Conservation (phyloP, 176 grass and related monocot genomes). For the barley (Hordeum vulgare) region MorexV3_pseudomolecules_assembly NC_058518.1:136031121-136031620, state of each 20-base stretch:
- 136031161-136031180: not conserved
- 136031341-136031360: not conserved
- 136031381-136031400: not conserved
- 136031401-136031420: slow-evolving; percentile 77
- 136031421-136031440: slow-evolving; percentile 84
- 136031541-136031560: not conserved
- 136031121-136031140: not conserved
- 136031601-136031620: not conserved
- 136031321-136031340: slow-evolving; percentile 60
- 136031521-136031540: not conserved
- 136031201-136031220: not conserved
- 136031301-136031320: slow-evolving; percentile 77
- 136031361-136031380: not conserved
- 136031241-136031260: not conserved
- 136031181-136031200: not conserved
- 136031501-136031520: not conserved
- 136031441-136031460: slow-evolving; percentile 87
- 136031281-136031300: slow-evolving; percentile 47
- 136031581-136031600: not conserved
- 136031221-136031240: slow-evolving; percentile 20
- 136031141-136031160: not conserved
- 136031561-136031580: not conserved
- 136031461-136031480: not conserved
- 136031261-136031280: not conserved
- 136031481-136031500: not conserved